Base-by-base conservation (phyloP, 176 grass and related monocot species). In the Cenchrus fungigraminus region DNA sequence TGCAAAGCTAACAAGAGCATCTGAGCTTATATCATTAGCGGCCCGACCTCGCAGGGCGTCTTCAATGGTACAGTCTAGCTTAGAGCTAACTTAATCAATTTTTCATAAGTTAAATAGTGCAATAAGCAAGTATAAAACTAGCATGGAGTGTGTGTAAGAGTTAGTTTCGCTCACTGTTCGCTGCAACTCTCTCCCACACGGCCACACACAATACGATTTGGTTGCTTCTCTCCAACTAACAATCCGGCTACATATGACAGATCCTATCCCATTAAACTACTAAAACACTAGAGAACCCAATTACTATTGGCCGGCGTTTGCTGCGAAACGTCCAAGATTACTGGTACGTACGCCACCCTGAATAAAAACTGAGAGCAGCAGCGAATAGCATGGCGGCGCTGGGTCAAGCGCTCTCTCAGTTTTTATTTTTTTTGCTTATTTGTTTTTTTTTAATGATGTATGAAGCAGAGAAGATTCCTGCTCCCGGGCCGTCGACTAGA, bases 281-380 rank as follows among this genome's bases (percentile, higher is more conserved):
- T 40, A 40, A 4, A 25, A 0, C 22, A 60, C 15, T 22, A 3
- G 3, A 4, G 59, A 62, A 10, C 49, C 73, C 53, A 54, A 70
- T 16, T 65, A 55, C 2, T 9, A 83, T 52, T 72, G n/a, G 16
- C 55, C 57, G 9, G 74, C n/a, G 72, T 62, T 56, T 71, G 71
- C 63, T 32, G 54, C 88, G 68, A 82, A 81, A 76, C 53, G 46
- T 82, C 72, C 72, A 82, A 65, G 72, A 65, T 77, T 31, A 54
- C n/a, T 0, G 10, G 74, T 52, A 51, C 10, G 74, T 52, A 51
- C 55, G 40, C 68, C 68, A 13, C 65, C 68, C n/a, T 31, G n/a
- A 5, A 29, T 42, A 49, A 58, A 65, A 77, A 77, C 6, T 32
- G 52, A 82, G 4, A 19, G 32, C 47, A 82, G 45, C 22, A 56